Evolutionary conservation across 169 alveolate species (phyloP).

Genomic region (Eimeria tenella): DNA sequence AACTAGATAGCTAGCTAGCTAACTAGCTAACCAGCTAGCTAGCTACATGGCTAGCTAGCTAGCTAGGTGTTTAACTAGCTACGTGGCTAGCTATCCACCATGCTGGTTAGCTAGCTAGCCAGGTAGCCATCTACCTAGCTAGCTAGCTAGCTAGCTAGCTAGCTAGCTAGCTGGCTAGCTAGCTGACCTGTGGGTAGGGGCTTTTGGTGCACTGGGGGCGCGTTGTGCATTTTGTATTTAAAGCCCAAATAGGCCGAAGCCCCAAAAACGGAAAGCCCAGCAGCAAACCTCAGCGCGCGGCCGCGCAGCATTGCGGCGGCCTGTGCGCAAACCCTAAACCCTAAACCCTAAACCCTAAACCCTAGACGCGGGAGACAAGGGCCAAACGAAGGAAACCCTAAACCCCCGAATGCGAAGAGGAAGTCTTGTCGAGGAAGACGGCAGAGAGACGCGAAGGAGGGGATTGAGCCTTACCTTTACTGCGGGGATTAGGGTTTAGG

Average conservation of each 20-base stretch:
- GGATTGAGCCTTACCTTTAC: no score
- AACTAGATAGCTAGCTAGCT: no score
- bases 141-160: not conserved
- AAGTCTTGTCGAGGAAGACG: no score
- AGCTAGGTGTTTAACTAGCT: not conserved
- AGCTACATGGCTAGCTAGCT: not conserved
- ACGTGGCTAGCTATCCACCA: no score
- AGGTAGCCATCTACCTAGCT: not conserved
- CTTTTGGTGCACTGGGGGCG: not conserved
- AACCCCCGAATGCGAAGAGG: no score
- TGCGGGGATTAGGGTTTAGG: no score
- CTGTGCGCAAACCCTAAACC: not conserved
- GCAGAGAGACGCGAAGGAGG: no score
- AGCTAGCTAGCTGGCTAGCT: not conserved
- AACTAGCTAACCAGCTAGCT: no score
- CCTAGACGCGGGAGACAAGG: not conserved
- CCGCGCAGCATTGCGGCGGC: not conserved
- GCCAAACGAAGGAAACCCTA: not conserved
- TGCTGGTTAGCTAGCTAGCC: not conserved
- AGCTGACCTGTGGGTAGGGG: constrained; percentile 41
- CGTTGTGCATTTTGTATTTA: not conserved
- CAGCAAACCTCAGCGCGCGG: constrained; percentile 14
- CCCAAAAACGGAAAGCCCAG: constrained; percentile 31
- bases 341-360: constrained; percentile 5
- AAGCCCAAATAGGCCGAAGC: constrained; percentile 28